phyloP scores from a whole-genome alignment of 2,329 filamentous ascomycete genomes.

The Hirsutella rhossiliensis region DNA sequence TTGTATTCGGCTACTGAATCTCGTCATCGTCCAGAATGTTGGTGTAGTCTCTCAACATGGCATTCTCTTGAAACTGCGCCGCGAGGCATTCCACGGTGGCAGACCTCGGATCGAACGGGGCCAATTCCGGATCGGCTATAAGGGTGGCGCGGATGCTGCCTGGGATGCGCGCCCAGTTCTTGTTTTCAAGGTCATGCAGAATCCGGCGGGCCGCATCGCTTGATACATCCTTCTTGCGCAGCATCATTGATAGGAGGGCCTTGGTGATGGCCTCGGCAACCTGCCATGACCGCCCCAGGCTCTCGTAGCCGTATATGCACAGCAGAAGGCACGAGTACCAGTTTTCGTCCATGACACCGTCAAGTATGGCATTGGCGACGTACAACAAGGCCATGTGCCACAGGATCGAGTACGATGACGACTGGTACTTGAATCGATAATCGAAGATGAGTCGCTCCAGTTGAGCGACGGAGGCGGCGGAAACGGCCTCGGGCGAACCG shows the following conservation, averaged over 20 bases:
- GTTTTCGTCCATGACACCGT: slow-evolving; percentile 13
- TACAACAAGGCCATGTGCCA: slow-evolving; percentile 26
- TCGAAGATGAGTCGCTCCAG: slow-evolving; percentile 21
- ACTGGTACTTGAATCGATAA: slow-evolving; percentile 14
- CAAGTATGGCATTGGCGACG: slow-evolving; percentile 21
- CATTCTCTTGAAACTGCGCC: slow-evolving; percentile 18
- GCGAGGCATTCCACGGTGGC: slow-evolving; percentile 22
- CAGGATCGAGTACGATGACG: slow-evolving; percentile 20
- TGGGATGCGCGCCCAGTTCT: slow-evolving; percentile 7
- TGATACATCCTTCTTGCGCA: slow-evolving; percentile 16
- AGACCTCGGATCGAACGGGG: slow-evolving; percentile 18
- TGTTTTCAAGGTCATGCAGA: slow-evolving; percentile 15
- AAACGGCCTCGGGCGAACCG: slow-evolving; percentile 13
- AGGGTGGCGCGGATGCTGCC: slow-evolving; percentile 20
- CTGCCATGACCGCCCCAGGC: slow-evolving; percentile 17
- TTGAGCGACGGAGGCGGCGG: slow-evolving; percentile 19
- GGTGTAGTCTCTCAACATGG: slow-evolving; percentile 20
- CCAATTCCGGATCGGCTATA: slow-evolving; percentile 24
- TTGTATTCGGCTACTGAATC: not conserved
- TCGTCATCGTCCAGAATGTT: slow-evolving; percentile 6
- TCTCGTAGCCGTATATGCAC: slow-evolving; percentile 22
- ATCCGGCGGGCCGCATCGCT: slow-evolving; percentile 17
- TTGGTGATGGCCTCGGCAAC: slow-evolving; percentile 17
- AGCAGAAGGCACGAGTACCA: slow-evolving; percentile 21
- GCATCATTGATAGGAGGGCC: slow-evolving; percentile 18